Percentiles rank a stretch among this genome's conserved stretches.
Conservation (phyloP, 495 filamentous ascomycete genomes). For the Echria macrotheca region DNA sequence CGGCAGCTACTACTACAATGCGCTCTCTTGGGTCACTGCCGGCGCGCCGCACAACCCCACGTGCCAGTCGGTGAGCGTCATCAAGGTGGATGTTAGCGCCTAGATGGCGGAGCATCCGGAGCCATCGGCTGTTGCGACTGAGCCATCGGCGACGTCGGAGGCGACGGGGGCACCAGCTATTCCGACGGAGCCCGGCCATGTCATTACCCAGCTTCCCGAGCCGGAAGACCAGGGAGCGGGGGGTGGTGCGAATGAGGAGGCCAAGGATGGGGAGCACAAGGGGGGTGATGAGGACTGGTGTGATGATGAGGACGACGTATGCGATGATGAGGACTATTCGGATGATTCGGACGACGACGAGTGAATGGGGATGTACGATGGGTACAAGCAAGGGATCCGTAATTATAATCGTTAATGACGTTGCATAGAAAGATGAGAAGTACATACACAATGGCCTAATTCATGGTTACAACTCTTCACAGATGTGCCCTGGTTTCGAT, state of each 20-base stretch:
- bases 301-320: neutral
- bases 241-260: neutral
- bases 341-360: neutral
- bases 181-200: too few species aligned
- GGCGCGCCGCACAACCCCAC: constrained; percentile 50
- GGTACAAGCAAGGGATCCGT: neutral
- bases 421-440: too few species aligned
- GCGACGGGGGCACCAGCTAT: neutral
- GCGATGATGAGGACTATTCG: neutral
- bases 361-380: neutral
- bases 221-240: neutral
- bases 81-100: constrained; percentile 3
- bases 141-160: neutral
- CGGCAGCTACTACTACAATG: constrained; percentile 46
- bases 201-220: too few species aligned
- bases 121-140: neutral
- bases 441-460: too few species aligned
- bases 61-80: constrained; percentile 45
- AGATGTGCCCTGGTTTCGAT: too few species aligned
- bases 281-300: neutral
- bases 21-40: constrained; percentile 44
- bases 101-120: constrained; percentile 7
- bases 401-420: neutral
- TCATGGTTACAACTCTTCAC: too few species aligned
- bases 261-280: constrained; percentile 1